phyloP scores from a whole-genome alignment of 306 rosid species.

The Prunus padus region DNA sequence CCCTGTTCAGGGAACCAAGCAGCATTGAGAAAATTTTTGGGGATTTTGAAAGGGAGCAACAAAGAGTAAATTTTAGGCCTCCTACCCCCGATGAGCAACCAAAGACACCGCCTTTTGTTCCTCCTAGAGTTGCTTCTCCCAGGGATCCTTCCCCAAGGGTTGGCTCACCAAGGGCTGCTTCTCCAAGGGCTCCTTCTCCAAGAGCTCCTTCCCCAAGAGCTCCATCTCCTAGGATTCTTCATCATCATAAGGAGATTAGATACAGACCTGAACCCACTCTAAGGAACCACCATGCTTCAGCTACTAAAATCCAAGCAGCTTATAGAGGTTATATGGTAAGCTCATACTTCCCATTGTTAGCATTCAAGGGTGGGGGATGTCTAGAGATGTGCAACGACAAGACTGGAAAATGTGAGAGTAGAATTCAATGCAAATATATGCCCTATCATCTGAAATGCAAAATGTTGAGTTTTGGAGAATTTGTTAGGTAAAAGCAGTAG shows the following conservation, averaged over 20 bases:
- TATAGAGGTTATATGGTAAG: conserved; percentile 89
- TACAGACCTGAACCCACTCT: conserved; percentile 79
- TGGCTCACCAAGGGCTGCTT: conserved; percentile 21
- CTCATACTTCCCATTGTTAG: conserved; percentile 15
- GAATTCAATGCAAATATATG: neutral
- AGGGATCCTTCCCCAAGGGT: conserved; percentile 33
- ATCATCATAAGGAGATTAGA: conserved; percentile 51
- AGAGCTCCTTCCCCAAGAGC: conserved; percentile 36
- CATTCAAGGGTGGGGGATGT: conserved; percentile 8
- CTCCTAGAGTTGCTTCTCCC: conserved; percentile 56
- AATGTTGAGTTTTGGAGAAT: neutral
- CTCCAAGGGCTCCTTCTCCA: conserved; percentile 26
- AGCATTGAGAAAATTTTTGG: conserved; percentile 94
- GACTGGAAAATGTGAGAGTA: neutral
- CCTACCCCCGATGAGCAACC: conserved; percentile 66
- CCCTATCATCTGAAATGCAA: neutral
- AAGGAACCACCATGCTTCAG: conserved; percentile 75
- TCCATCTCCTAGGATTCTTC: conserved; percentile 47
- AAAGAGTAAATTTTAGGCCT: conserved; percentile 53
- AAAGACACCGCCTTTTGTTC: conserved; percentile 56
- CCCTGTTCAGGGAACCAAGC: conserved; percentile 89
- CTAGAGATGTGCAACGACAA: neutral
- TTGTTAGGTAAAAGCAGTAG: neutral
- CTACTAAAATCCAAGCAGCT: conserved; percentile 82
- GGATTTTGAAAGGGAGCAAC: conserved; percentile 94